A percentile compares a stretch with the other conserved stretches of the same genome.
These are phyloP conservation scores for Geoglossum cookeanum DNA, from an alignment of 2,329 filamentous ascomycete species.

Conservation along the genomic window DNA sequence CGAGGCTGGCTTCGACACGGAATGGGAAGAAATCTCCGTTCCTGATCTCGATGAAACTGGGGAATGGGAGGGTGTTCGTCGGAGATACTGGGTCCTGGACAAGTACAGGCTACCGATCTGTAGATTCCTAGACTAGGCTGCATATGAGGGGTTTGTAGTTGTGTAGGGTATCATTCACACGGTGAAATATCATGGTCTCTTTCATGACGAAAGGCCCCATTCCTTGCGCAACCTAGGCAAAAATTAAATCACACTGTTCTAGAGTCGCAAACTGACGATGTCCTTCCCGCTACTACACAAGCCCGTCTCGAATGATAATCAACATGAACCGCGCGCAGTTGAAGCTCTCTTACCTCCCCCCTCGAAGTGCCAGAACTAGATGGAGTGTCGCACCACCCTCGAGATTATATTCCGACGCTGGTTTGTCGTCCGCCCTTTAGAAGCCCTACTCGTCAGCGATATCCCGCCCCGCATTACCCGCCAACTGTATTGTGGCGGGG, in stretches of 20 bases:
- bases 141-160: not conserved
- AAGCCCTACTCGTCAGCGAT: not conserved
- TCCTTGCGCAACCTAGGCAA: no score
- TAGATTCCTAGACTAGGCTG: slow-evolving; percentile 44
- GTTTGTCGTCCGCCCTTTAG: slow-evolving; percentile 80
- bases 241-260: no score
- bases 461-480: not conserved
- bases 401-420: slow-evolving; percentile 73
- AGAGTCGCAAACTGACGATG: no score
- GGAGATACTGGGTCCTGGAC: slow-evolving; percentile 78
- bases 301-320: no score
- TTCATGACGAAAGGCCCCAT: not conserved
- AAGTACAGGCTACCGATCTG: slow-evolving; percentile 58
- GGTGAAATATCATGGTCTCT: not conserved
- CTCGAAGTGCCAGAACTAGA: slow-evolving; percentile 82
- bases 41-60: slow-evolving; percentile 49
- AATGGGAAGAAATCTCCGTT: slow-evolving; percentile 64
- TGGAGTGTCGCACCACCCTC: slow-evolving; percentile 87
- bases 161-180: not conserved
- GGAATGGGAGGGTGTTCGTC: slow-evolving; percentile 75
- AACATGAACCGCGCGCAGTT: no score
- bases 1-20: slow-evolving; percentile 75
- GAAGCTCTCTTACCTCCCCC: slow-evolving; percentile 31
- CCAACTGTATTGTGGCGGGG: not conserved
- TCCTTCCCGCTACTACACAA: not conserved